Base-by-base conservation (phyloP, 1,284 basidiomycete genomes). In the Peniophora sp. region DNA sequence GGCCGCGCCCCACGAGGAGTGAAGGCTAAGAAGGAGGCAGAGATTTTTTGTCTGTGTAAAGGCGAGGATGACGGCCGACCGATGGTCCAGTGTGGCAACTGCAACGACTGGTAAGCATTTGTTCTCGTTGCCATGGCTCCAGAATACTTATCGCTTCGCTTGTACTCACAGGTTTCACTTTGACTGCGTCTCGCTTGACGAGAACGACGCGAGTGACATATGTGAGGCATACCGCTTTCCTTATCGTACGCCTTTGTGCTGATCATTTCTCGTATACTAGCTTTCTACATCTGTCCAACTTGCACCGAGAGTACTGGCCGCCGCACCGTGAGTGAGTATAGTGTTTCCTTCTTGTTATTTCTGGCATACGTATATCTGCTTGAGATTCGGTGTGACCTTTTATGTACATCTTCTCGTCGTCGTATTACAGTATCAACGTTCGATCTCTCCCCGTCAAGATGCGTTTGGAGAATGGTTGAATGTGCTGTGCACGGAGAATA, bases 301-400 rank as follows among this genome's bases (percentile, higher is more conserved):
- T 90, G 88, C 70, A 71, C 77, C 54, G 66, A 75, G 58, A 74
- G 71, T 56, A 85, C 85, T 53, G 82, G 83, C 57, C 74, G 75
- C 58, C 75, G 71, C 65, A 82, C 79, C 67, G 77, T 83, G 69
- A 83, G 89, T 91, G 86, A 90, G 89, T 89, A 67, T 72, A 64
- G 61, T 64, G 50, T 59, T 65, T 63, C 61, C 54, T 59, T 62
- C 61, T 45, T 47, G 50, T 61, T 53, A 52, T 50, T 51, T 54
- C 50, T 52, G 44, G 48, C 46, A 45, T 51, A 43, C 50, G 47
- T 50, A 45, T 41, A 46, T 48, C 38, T 44, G 10, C 53, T 51
- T 36, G 46, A 47, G 41, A 24, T n/a, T n/a, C n/a, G n/a, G n/a
- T n/a, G n/a, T n/a, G n/a, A n/a, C n/a, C n/a, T n/a, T 52, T 47